Base-by-base conservation (phyloP, 805 yeast species). In the Pichia exigua region DNA sequence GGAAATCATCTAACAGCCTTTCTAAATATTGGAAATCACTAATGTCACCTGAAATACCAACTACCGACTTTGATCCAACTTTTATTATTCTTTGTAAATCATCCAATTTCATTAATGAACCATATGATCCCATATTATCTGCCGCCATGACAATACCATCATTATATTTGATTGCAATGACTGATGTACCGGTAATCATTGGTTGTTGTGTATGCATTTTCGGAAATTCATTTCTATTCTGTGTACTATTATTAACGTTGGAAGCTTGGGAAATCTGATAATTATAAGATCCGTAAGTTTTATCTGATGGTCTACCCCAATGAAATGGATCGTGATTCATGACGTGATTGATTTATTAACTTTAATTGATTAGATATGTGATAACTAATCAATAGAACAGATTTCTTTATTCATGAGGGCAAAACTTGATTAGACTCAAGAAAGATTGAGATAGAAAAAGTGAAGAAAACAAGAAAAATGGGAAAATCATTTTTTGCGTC, bases 301-400 rank as follows among this genome's bases (percentile, higher is more conserved):
- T 81, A 65, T 86, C 82, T 41, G 85, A 75, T 53, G 98, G 98
- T 71, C 97, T 87, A 22, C 98, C 99, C 99, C 99, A 92, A 60
- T 77, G 76, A 61, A 76, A 82, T 57, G 97, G 98, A 75, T 86
- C 87, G 88, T 94, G 98, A 64, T 92, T 87, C 99, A 92, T 94
- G 21, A 42, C 41, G 3, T 12, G 17, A 32, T 32, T 32, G n/a
- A 5, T 35, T 8, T 35, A 35, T 35, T 35, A 4, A 7, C 17
- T 35, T 17, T 17, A n/a, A n/a, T n/a, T n/a, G 20, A 35, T 35
- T n/a, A n/a, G 9, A 8, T 30, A 13, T 3, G 10, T 30, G 17
- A 30, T 30, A 24, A 24, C n/a, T 35, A 17, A 35, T 17, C 2
- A 35, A 2, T 5, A 35, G 7, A 35, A 17, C 12, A 4, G n/a